A percentile compares a stretch with the other conserved stretches of the same genome.
Conservation (phyloP, 2,329 filamentous ascomycete genomes). For the Rhynchosporium agropyri region DNA sequence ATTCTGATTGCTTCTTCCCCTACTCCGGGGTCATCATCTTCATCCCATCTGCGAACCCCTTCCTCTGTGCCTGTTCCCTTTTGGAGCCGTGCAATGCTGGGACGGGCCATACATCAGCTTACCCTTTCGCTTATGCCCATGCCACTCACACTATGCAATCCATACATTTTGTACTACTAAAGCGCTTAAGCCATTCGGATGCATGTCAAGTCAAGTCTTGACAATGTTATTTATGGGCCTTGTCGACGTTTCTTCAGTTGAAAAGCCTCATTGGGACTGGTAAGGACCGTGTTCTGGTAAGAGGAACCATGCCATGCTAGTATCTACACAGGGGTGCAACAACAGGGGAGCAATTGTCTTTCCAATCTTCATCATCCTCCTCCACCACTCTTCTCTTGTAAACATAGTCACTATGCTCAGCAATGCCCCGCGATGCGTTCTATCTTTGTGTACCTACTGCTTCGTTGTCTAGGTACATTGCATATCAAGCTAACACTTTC, state of each 20-base stretch:
- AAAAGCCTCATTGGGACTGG: conserved; percentile 22
- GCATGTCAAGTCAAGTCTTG: conserved; percentile 5
- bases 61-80: conserved; percentile 9
- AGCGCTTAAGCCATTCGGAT: conserved; percentile 8
- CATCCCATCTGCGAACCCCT: conserved; percentile 3
- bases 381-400: conserved; percentile 30
- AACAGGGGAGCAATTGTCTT: conserved; percentile 23
- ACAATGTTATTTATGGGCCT: conserved; percentile 21
- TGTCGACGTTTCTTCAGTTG: conserved; percentile 17
- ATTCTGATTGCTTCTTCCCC: conserved; percentile 10
- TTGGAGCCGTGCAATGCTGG: conserved; percentile 10
- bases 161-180: not conserved
- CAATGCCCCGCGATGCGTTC: conserved; percentile 42
- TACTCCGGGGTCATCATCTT: conserved; percentile 1
- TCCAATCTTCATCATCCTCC: conserved; percentile 23
- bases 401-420: conserved; percentile 36
- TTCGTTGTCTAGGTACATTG: conserved; percentile 31
- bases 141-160: not conserved
- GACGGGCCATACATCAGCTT: conserved; percentile 11
- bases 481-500: conserved; percentile 34
- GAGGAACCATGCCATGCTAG: conserved; percentile 17
- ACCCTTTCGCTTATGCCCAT: not conserved
- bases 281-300: conserved; percentile 13
- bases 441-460: conserved; percentile 41
- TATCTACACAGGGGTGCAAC: conserved; percentile 10